These are phyloP conservation scores for Jacaranda mimosifolia DNA, from an alignment of 257 asterid species.

Conservation along the genomic window DNA sequence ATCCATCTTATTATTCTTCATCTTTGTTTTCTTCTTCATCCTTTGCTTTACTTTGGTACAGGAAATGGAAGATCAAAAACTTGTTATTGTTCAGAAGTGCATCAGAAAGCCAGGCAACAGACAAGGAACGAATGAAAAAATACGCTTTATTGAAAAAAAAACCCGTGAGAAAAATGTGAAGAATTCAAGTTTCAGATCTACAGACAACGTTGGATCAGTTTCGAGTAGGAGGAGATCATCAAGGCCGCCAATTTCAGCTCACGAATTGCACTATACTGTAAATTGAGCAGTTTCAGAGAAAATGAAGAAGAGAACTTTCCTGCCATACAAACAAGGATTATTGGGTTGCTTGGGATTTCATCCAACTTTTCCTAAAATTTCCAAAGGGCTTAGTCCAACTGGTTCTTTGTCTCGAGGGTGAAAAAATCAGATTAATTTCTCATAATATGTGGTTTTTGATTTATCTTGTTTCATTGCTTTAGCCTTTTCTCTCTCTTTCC, in stretches of 20 bases:
- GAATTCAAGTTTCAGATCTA: constrained; percentile 76
- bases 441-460: too few relatives aligned
- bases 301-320: constrained; percentile 72
- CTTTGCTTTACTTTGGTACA: too few relatives aligned
- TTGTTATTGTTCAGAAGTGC: constrained; percentile 84
- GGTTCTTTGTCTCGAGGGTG: constrained; percentile 54
- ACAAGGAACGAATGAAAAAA: too few relatives aligned
- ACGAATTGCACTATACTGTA: too few relatives aligned
- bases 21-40: too few relatives aligned
- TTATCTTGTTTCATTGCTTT: too few relatives aligned
- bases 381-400: constrained; percentile 56
- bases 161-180: constrained; percentile 53
- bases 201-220: constrained; percentile 62
- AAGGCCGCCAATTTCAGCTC: constrained; percentile 71
- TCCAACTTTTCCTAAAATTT: constrained; percentile 49
- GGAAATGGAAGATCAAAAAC: constrained; percentile 85
- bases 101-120: constrained; percentile 80
- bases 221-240: too few relatives aligned
- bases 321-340: constrained; percentile 84
- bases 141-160: constrained; percentile 64
- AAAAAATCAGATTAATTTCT: too few relatives aligned
- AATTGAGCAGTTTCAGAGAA: constrained; percentile 82
- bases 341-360: constrained; percentile 85
- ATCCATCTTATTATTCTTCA: too few relatives aligned
- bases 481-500: too few relatives aligned